Evolutionary conservation across 495 filamentous ascomycete genomes (phyloP).

Genomic region (Rusavskia elegans): DNA sequence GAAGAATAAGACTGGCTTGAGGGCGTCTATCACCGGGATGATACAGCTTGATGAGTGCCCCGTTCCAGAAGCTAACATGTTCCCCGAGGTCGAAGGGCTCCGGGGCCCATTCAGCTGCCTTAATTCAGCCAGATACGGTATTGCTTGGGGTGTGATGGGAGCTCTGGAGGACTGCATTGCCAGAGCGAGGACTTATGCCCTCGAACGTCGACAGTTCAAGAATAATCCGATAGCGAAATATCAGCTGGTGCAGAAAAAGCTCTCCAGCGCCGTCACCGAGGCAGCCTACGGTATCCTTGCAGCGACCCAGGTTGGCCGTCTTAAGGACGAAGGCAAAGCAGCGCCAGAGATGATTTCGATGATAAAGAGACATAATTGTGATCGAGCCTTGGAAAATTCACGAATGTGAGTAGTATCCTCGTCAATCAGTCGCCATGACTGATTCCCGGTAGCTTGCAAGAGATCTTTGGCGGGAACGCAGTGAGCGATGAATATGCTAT

Average conservation of each 20-base stretch:
- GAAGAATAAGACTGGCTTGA: conserved; percentile 87
- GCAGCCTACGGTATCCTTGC: conserved; percentile 78
- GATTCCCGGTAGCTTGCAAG: conserved; percentile 50
- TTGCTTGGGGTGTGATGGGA: conserved; percentile 85
- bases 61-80: conserved; percentile 83
- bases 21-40: conserved; percentile 94
- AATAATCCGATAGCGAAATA: conserved; percentile 91
- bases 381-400: conserved; percentile 67
- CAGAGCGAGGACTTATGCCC: conserved; percentile 67
- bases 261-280: conserved; percentile 83
- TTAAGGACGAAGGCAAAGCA: conserved; percentile 79
- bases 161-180: conserved; percentile 81
- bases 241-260: conserved; percentile 96
- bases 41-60: conserved; percentile 87
- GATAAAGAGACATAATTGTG: conserved; percentile 97
- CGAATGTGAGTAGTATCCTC: conserved; percentile 37
- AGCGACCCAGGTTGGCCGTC: conserved; percentile 72
- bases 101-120: conserved; percentile 84
- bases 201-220: conserved; percentile 94
- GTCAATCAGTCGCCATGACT: conserved; percentile 1
- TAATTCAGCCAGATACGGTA: conserved; percentile 83
- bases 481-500: conserved; percentile 94
- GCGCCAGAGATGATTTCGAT: conserved; percentile 97
- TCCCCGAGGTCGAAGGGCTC: conserved; percentile 78
- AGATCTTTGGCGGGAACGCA: conserved; percentile 93